These are phyloP conservation scores for Cotoneaster glaucophyllus DNA, from an alignment of 306 rosid genomes.

Conservation along the genomic window DNA sequence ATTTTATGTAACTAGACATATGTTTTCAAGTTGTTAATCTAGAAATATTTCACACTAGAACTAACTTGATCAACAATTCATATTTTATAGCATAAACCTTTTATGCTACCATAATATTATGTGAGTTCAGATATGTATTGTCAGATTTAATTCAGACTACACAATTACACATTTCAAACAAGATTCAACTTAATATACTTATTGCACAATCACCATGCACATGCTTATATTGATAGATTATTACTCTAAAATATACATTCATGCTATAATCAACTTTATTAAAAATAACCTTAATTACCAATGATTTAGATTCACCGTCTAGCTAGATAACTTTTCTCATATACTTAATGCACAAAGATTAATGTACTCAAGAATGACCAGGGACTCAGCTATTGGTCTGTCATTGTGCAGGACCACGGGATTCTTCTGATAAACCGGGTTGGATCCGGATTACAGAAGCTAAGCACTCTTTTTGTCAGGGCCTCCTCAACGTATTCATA, in stretches of 20 bases:
- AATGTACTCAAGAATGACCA: slow-evolving; percentile 44
- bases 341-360: background rate
- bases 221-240: too few relatives aligned
- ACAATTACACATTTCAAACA: too few relatives aligned
- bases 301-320: background rate
- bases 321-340: background rate
- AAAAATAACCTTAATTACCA: background rate
- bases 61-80: too few relatives aligned
- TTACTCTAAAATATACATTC: background rate
- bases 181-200: too few relatives aligned
- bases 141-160: too few relatives aligned
- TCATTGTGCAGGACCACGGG: slow-evolving; percentile 45
- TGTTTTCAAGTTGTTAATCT: too few relatives aligned
- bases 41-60: too few relatives aligned
- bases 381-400: slow-evolving; percentile 49
- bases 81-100: too few relatives aligned
- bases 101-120: too few relatives aligned
- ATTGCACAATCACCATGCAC: too few relatives aligned
- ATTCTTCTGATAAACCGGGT: slow-evolving; percentile 50
- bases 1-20: too few relatives aligned
- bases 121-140: too few relatives aligned
- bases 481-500: slow-evolving; percentile 36
- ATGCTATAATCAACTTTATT: background rate
- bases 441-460: slow-evolving; percentile 33
- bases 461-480: slow-evolving; percentile 26